Percentiles rank a stretch among this genome's conserved stretches.
Evolutionary conservation across 2,329 filamentous ascomycete genomes (phyloP).

Genomic region (Microdochium nivale): DNA sequence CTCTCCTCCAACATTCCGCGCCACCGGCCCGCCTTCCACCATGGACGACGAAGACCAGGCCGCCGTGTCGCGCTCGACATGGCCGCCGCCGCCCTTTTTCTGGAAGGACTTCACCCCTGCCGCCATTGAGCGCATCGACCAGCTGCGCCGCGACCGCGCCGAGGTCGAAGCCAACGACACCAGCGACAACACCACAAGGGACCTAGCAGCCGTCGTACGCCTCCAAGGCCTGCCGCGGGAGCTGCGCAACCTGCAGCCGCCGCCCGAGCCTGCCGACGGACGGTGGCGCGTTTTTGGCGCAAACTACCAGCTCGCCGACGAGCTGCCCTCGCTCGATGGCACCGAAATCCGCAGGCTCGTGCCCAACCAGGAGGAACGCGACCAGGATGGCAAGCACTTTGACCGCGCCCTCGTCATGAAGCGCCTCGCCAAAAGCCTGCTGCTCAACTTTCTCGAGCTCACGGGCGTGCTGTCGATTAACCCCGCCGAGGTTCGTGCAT

Average conservation of each 20-base stretch:
- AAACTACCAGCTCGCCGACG: constrained; percentile 53
- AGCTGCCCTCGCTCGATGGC: constrained; percentile 58
- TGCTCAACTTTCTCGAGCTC: constrained; percentile 85
- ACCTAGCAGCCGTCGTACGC: constrained; percentile 21
- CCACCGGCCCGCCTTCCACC: neutral
- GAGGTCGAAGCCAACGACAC: no score
- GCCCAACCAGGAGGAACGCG: constrained; percentile 32
- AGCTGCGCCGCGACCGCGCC: constrained; percentile 30
- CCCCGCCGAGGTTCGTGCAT: constrained; percentile 40
- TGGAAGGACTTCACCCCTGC: constrained; percentile 79
- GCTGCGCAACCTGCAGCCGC: constrained; percentile 72
- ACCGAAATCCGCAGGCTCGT: constrained; percentile 62
- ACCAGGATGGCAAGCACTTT: constrained; percentile 45
- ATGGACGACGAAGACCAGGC: constrained; percentile 19
- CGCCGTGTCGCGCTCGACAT: constrained; percentile 50
- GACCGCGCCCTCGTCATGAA: constrained; percentile 63
- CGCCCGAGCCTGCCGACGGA: constrained; percentile 61
- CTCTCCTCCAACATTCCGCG: neutral
- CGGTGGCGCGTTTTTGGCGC: constrained; percentile 69
- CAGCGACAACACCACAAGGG: constrained; percentile 11
- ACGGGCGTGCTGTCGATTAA: constrained; percentile 61
- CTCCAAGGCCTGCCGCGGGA: constrained; percentile 53
- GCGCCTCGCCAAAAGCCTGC: constrained; percentile 70
- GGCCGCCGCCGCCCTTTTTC: constrained; percentile 82
- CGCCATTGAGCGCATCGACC: constrained; percentile 52